These are phyloP conservation scores for Tetrapisispora phaffii DNA, from an alignment of 805 yeast species.

Conservation along the genomic window DNA sequence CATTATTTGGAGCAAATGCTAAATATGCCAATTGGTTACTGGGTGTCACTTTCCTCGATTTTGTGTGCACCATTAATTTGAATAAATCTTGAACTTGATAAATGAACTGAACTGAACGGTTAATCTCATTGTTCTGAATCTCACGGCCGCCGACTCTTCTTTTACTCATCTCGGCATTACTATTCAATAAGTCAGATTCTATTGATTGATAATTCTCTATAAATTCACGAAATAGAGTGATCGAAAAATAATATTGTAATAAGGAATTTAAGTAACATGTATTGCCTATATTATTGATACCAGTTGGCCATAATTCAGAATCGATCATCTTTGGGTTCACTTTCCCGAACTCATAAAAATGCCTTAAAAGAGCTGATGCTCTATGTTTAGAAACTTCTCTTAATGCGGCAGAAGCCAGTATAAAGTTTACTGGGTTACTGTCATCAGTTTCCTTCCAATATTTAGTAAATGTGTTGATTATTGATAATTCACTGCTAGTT, in stretches of 20 bases:
- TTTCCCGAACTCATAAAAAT: conserved; percentile 51
- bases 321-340: conserved; percentile 51
- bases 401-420: conserved; percentile 48
- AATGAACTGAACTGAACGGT: conserved; percentile 73
- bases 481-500: conserved; percentile 43
- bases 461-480: conserved; percentile 22
- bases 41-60: conserved; percentile 62
- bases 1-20: conserved; percentile 66
- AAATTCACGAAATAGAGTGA: conserved; percentile 66
- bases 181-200: conserved; percentile 15
- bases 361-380: conserved; percentile 43
- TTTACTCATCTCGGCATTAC: background rate
- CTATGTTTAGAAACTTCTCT: conserved; percentile 43
- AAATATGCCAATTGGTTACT: conserved; percentile 74
- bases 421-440: conserved; percentile 36
- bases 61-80: conserved; percentile 53
- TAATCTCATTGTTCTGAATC: conserved; percentile 68
- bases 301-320: conserved; percentile 73
- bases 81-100: conserved; percentile 63
- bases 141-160: conserved; percentile 82
- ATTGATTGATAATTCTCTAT: conserved; percentile 50
- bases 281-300: conserved; percentile 88
- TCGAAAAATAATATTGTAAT: conserved; percentile 79
- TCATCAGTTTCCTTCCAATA: conserved; percentile 21
- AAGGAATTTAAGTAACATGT: conserved; percentile 90